Evolutionary conservation across 2,329 filamentous ascomycete species (phyloP).

Genomic region (Phialophora chinensis): DNA sequence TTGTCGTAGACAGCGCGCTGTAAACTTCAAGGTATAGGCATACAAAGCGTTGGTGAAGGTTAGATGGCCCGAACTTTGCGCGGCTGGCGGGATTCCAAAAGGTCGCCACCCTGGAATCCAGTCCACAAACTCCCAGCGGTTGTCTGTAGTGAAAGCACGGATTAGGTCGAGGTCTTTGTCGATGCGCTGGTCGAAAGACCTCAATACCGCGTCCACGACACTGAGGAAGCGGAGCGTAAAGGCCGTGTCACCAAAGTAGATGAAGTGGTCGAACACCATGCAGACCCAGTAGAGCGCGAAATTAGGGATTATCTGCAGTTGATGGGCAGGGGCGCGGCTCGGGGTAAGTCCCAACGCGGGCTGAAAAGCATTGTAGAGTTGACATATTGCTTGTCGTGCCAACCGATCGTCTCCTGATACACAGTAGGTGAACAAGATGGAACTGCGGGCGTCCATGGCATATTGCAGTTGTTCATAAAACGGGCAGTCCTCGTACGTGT

Average conservation of each 20-base stretch:
- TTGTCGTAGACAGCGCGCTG: not conserved
- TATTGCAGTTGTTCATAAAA: conserved; percentile 44
- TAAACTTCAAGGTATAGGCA: conserved; percentile 5
- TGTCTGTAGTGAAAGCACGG: not conserved
- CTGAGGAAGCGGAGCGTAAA: not conserved
- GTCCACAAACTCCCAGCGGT: conserved; percentile 10
- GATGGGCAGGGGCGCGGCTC: not conserved
- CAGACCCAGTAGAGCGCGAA: conserved; percentile 8
- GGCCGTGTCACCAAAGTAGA: conserved; percentile 6
- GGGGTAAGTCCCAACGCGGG: not conserved
- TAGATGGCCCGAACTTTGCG: not conserved
- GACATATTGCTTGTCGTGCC: not conserved
- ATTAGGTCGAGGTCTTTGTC: not conserved
- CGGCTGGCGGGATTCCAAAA: not conserved
- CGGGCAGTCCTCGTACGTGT: conserved; percentile 46
- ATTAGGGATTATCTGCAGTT: not conserved
- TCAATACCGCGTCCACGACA: conserved; percentile 2
- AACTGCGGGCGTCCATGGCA: not conserved
- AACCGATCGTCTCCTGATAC: not conserved
- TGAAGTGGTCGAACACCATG: conserved; percentile 7
- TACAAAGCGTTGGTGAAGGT: not conserved
- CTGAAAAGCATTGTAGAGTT: not conserved
- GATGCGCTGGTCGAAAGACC: not conserved
- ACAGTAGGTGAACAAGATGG: not conserved
- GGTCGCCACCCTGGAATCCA: conserved; percentile 3